These are phyloP conservation scores for Geotrichum restrictum DNA, from an alignment of 1,139 yeast species.

Conservation along the genomic window DNA sequence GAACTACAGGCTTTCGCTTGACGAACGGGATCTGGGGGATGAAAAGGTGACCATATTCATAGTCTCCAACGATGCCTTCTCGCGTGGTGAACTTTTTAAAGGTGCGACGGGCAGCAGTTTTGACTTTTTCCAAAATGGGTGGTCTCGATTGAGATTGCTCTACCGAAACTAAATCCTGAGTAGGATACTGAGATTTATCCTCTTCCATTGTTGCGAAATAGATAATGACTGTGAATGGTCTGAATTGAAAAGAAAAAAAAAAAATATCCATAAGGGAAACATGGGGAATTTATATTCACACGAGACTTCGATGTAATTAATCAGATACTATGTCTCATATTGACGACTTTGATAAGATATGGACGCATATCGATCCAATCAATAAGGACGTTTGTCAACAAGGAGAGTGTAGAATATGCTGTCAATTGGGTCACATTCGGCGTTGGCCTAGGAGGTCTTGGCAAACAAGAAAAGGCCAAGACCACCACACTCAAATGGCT, in stretches of 20 bases:
- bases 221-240: neutral
- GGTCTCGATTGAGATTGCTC: conserved; percentile 1
- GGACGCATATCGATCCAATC: no score
- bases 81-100: conserved; percentile 44
- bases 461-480: no score
- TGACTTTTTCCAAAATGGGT: neutral
- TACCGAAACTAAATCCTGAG: neutral
- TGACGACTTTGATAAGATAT: no score
- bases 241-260: neutral
- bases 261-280: neutral
- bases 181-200: conserved; percentile 10
- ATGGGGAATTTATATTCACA: no score
- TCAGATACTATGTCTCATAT: no score
- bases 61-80: conserved; percentile 78
- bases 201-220: conserved; percentile 1
- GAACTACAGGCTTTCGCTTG: conserved; percentile 43
- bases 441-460: no score
- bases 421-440: no score
- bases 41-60: conserved; percentile 73
- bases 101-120: conserved; percentile 14
- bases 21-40: conserved; percentile 72
- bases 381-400: no score
- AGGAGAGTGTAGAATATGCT: no score
- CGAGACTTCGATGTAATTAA: no score
- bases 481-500: no score